Conservation (phyloP, 176 grass and related monocot genomes). For the Rhynchospora pubera region DNA sequence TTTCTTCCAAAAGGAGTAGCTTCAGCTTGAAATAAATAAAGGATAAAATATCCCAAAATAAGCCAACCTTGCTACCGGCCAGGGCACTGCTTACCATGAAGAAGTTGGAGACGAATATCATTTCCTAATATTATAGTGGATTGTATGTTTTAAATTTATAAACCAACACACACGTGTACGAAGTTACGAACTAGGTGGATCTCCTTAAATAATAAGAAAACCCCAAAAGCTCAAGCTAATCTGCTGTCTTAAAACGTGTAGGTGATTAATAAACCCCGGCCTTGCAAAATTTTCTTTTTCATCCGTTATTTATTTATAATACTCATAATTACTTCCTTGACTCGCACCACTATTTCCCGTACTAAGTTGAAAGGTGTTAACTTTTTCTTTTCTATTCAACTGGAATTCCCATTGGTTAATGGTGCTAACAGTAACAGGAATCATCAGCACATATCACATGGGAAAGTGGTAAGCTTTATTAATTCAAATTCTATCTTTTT, state of each 20-base stretch:
- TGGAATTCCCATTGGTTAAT: neutral
- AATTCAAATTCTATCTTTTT: neutral
- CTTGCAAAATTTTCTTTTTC: neutral
- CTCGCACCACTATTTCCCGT: constrained; percentile 16
- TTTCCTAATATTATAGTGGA: neutral
- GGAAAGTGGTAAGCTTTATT: constrained; percentile 21
- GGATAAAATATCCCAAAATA: neutral
- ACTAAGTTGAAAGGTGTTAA: neutral
- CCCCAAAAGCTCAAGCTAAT: neutral
- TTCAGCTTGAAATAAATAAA: neutral
- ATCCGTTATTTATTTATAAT: neutral
- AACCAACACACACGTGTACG: constrained; percentile 2
- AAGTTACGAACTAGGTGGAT: neutral
- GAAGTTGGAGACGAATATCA: neutral
- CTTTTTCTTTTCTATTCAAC: neutral
- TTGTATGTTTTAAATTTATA: neutral
- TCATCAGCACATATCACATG: constrained; percentile 14
- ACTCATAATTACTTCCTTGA: constrained; percentile 24
- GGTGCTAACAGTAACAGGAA: neutral
- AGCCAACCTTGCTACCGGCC: no score
- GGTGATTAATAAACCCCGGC: neutral
- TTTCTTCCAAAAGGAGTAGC: neutral
- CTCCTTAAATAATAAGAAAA: constrained; percentile 3
- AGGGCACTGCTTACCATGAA: no score
- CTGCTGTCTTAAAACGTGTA: neutral